Evolutionary conservation across 495 filamentous ascomycete species (phyloP), one percentile per base, ranked within the genome.

Genomic region (Glonium stellatum): DNA sequence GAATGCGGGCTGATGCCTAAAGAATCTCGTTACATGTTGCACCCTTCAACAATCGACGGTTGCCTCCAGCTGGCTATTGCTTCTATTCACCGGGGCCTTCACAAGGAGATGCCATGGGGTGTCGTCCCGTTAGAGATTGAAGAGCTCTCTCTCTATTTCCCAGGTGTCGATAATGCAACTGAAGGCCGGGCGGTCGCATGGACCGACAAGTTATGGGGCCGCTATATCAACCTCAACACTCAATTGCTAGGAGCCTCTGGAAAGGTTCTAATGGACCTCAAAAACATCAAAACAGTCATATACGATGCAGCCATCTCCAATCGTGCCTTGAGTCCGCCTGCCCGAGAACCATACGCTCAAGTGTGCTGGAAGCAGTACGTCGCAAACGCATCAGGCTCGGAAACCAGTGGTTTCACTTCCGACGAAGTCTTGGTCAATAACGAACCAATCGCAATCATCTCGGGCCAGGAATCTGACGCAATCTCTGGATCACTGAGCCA

Each of bases 41-140:
- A 71, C 54, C 69, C 69, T 15, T 41, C 69, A 4, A 39, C 68
- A 3, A 39, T 71, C 4, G 69, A 71, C 44, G 46, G 42, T 13
- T 42, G 27, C 36, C 46, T 69, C 13, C 64, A 68, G 37, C 59
- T 66, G 13, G 35, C 46, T 8, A 22, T 64, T 39, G 41, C 62
- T n/a, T 64, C 66, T 21, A 54, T 46, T 31, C 39, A 54, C 48
- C 5, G 13, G 12, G 55, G 55, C 25, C 37, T 4, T 10, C 55
- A 58, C 39, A 44, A 58, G 37, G 41, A 48, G 44, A 58, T 58
- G 55, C 37, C 37, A 35, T 31, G 44, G 37, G 55, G 55, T 5
- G 35, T 58, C n/a, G 55, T 58, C 25, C 55, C 55, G 15, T 48
- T 58, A 10, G 22, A 48, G 5, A 58, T 49, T 21, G 55, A 58